Conservation (phyloP, 2,329 filamentous ascomycete species). For the Blastomyces silverae region DNA sequence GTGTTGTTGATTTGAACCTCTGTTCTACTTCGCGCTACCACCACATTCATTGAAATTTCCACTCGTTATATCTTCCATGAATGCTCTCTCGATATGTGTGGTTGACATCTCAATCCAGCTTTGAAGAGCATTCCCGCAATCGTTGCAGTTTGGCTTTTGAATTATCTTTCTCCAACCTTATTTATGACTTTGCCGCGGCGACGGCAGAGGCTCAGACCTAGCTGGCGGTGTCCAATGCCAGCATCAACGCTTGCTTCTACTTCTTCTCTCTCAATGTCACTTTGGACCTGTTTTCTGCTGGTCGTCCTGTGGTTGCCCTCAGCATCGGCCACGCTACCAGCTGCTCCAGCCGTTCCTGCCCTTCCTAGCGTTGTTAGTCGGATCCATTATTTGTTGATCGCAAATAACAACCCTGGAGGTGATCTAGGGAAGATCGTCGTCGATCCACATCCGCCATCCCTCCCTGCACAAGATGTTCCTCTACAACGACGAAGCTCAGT, state of each 20-base stretch:
- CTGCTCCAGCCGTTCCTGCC: background rate
- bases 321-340: background rate
- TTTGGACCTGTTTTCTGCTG: slow-evolving; percentile 12
- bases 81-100: background rate
- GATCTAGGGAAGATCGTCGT: slow-evolving; percentile 22
- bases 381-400: slow-evolving; percentile 7
- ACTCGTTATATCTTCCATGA: background rate
- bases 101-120: slow-evolving; percentile 3
- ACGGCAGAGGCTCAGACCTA: slow-evolving; percentile 26
- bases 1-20: slow-evolving; percentile 1
- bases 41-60: slow-evolving; percentile 9
- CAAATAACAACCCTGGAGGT: slow-evolving; percentile 11
- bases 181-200: slow-evolving; percentile 3
- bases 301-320: slow-evolving; percentile 9
- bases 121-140: slow-evolving; percentile 9
- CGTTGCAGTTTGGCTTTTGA: background rate
- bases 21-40: background rate
- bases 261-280: slow-evolving; percentile 13
- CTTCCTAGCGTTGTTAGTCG: slow-evolving; percentile 2
- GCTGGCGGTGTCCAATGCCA: slow-evolving; percentile 15
- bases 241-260: background rate
- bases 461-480: background rate
- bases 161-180: slow-evolving; percentile 6
- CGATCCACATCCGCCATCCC: slow-evolving; percentile 15
- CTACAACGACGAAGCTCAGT: background rate